A percentile compares a stretch with the other conserved stretches of the same genome.
These are phyloP conservation scores for Carex myosuroides DNA, from an alignment of 176 grass and related monocot species.

Conservation along the genomic window DNA sequence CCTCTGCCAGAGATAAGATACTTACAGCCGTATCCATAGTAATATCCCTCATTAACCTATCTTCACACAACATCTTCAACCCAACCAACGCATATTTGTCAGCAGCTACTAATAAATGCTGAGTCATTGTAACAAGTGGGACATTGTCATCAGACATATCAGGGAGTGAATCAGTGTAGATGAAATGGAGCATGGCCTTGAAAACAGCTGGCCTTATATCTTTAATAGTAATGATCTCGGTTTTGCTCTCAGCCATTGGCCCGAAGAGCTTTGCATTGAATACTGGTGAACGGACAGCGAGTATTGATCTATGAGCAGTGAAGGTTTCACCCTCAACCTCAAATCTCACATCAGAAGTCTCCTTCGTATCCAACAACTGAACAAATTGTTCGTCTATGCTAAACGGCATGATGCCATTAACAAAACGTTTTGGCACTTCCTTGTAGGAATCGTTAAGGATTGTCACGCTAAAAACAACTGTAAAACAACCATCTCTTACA, in stretches of 20 bases:
- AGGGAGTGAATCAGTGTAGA: conserved; percentile 35
- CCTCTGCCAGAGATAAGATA: conserved; percentile 31
- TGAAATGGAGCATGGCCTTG: conserved; percentile 30
- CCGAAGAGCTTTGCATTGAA: conserved; percentile 22
- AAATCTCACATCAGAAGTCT: conserved; percentile 14
- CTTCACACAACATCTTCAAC: conserved; percentile 31
- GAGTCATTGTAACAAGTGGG: background rate
- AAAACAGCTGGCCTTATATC: conserved; percentile 10
- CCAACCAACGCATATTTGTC: conserved; percentile 34
- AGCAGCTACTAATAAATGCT: conserved; percentile 12
- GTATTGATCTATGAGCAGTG: background rate
- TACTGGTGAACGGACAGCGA: conserved; percentile 18
- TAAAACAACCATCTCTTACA: background rate
- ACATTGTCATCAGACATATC: background rate
- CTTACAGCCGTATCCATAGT: conserved; percentile 3
- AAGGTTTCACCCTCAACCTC: background rate
- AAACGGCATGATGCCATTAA: background rate
- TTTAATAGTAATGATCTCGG: background rate
- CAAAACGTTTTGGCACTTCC: background rate
- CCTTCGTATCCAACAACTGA: background rate
- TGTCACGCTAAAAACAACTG: background rate
- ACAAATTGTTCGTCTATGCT: conserved; percentile 1
- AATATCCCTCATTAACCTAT: conserved; percentile 1
- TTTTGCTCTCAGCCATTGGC: background rate
- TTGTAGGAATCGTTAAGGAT: background rate